Evolutionary conservation across 2,329 filamentous ascomycete species (phyloP).

Genomic region (Sordariomycetes sp.): DNA sequence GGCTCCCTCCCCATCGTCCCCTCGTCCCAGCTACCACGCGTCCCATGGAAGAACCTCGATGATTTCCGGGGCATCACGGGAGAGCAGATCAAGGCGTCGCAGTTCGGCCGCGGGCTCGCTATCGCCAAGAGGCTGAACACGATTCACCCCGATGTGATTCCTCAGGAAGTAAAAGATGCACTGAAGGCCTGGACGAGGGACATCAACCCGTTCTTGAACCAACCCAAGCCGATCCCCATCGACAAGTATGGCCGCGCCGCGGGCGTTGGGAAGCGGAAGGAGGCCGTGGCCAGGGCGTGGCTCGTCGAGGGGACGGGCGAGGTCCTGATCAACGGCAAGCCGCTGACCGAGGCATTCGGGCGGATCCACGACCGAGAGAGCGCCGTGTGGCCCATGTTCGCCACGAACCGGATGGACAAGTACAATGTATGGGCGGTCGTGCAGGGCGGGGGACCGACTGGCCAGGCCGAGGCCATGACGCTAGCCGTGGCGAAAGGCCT

Average conservation of each 20-base stretch:
- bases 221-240: slow-evolving; percentile 51
- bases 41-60: slow-evolving; percentile 70
- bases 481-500: slow-evolving; percentile 82
- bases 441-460: slow-evolving; percentile 80
- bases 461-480: slow-evolving; percentile 90
- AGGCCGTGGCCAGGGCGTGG: slow-evolving; percentile 73
- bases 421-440: slow-evolving; percentile 92
- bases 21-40: slow-evolving; percentile 54
- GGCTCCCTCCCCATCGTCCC: slow-evolving; percentile 60
- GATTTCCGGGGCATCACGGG: slow-evolving; percentile 64
- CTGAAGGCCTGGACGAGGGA: slow-evolving; percentile 64
- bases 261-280: slow-evolving; percentile 79
- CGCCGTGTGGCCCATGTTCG: slow-evolving; percentile 80
- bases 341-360: slow-evolving; percentile 70
- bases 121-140: slow-evolving; percentile 72
- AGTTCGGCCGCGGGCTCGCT: slow-evolving; percentile 67
- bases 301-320: slow-evolving; percentile 90
- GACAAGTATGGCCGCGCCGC: slow-evolving; percentile 70
- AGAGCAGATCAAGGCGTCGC: slow-evolving; percentile 63
- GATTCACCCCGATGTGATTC: slow-evolving; percentile 71
- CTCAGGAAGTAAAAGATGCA: slow-evolving; percentile 53
- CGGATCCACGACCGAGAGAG: slow-evolving; percentile 91
- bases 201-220: slow-evolving; percentile 59
- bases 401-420: slow-evolving; percentile 77
- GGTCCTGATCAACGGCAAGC: slow-evolving; percentile 81